A percentile compares a stretch with the other conserved stretches of the same genome.
Conservation (phyloP, 1,284 basidiomycete genomes). For the Waitea zeae region DNA sequence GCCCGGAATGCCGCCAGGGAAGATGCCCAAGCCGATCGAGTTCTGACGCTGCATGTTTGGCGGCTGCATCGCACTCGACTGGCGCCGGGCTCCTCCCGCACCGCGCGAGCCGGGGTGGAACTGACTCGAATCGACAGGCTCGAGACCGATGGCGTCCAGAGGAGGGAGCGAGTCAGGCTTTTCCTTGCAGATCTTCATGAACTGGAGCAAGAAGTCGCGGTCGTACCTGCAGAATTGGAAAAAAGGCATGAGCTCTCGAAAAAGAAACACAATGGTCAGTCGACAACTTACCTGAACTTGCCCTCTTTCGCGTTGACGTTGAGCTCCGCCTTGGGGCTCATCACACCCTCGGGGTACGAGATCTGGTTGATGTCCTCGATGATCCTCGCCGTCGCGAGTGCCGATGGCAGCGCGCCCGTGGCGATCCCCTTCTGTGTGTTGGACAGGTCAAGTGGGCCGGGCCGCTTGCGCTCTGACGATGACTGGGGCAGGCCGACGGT, state of each 20-base stretch:
- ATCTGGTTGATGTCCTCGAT: conserved; percentile 76
- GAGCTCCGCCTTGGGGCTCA: conserved; percentile 73
- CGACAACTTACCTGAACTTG: conserved; percentile 68
- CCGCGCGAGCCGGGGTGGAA: conserved; percentile 35
- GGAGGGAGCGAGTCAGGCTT: conserved; percentile 84
- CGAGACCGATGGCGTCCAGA: conserved; percentile 84
- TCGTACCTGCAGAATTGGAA: conserved; percentile 72
- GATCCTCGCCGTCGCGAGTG: conserved; percentile 54
- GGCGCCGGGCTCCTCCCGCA: conserved; percentile 43
- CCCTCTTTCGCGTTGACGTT: conserved; percentile 75
- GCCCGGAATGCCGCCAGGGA: conserved; percentile 22
- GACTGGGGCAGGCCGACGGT: conserved; percentile 16
- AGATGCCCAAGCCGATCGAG: conserved; percentile 42
- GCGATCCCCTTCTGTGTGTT: conserved; percentile 22
- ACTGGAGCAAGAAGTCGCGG: conserved; percentile 94
- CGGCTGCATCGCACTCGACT: conserved; percentile 22
- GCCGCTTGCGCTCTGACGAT: conserved; percentile 29
- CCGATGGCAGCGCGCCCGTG: conserved; percentile 37
- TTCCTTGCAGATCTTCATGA: conserved; percentile 91
- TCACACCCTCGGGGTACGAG: conserved; percentile 72
- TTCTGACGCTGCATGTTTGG: conserved; percentile 25
- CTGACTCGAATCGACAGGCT: conserved; percentile 56
- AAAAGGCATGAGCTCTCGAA: conserved; percentile 1
- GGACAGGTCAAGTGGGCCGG: conserved; percentile 58
- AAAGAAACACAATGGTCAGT: neutral